Base-by-base conservation (phyloP, 208 protist species). In the Kentomonas sorsogonicus region DNA sequence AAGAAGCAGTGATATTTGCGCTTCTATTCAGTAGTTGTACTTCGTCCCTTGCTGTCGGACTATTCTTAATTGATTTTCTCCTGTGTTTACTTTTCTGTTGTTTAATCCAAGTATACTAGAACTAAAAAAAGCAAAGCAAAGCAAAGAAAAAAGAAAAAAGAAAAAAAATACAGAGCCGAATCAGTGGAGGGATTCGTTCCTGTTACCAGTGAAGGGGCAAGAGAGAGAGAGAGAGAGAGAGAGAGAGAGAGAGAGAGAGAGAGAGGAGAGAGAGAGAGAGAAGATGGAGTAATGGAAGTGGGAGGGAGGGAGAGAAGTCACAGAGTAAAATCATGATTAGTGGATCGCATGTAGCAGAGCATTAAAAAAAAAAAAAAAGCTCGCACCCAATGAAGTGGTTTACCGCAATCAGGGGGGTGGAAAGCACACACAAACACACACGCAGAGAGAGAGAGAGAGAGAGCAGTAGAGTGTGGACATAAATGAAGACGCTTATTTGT, bases 61-160 rank as follows among this genome's bases (percentile, higher is more conserved):
- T n/a, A n/a, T n/a, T n/a, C n/a, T n/a, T n/a, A n/a, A n/a, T n/a
- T n/a, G n/a, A n/a, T n/a, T n/a, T n/a, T n/a, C n/a, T 41, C 13
- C 38, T 41, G 38, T 41, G 11, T 11, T 41, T 41, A 16, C 18
- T 47, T 47, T 47, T 16, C 26, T 22, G 9, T 47, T 36, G 33
- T 36, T 11, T 36, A 36, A 15, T 5, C 11, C 33, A 33, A 30
- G 9, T 38, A 4, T 25, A 39, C 29, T 15, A 4, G 27, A 20
- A 15, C 2, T 15, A 47, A 33, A 48, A 63, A 63, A 39, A 54
- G 38, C 16, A 48, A 43, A 43, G 44, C 27, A 38, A 38, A 54
- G 36, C 51, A 58, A 25, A 51, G 20, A 64, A 51, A 60, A 7
- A 36, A 53, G 58, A 53, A 2, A 44, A 66, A 60, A 65, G 26